These are phyloP conservation scores for Populus alba DNA, from an alignment of 345 rosid species.

Conservation along the genomic window DNA sequence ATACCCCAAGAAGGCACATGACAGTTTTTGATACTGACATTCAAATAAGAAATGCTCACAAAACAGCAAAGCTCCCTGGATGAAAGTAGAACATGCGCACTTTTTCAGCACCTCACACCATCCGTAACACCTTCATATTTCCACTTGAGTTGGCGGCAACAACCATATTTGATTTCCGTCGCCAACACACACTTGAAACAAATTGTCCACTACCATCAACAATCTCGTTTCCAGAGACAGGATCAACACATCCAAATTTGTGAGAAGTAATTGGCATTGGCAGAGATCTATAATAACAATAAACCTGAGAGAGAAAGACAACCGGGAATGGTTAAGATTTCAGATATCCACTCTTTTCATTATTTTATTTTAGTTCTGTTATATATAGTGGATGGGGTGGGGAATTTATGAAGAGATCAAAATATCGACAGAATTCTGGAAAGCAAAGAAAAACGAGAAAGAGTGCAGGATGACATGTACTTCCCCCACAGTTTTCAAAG, in stretches of 20 bases:
- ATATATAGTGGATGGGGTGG: too few species aligned
- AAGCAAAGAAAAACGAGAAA: background rate
- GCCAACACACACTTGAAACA: conserved; percentile 26
- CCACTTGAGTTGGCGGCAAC: conserved; percentile 23
- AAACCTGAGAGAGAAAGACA: conserved; percentile 14
- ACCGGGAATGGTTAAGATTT: background rate
- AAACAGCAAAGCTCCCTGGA: background rate
- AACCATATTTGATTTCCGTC: conserved; percentile 15
- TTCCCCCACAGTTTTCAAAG: background rate
- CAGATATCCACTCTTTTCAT: background rate
- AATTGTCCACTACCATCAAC: conserved; percentile 15
- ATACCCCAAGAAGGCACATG: background rate
- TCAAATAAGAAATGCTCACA: background rate
- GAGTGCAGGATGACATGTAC: background rate
- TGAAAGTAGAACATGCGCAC: background rate
- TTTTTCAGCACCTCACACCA: conserved; percentile 6
- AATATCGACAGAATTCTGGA: background rate
- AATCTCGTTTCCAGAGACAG: conserved; percentile 11
- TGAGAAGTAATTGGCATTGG: conserved; percentile 24
- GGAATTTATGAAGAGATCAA: too few species aligned
- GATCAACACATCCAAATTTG: conserved; percentile 13
- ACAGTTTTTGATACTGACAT: too few species aligned
- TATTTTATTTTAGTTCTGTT: too few species aligned
- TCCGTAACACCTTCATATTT: conserved; percentile 7
- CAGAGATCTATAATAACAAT: conserved; percentile 11